Evolutionary conservation across 352 stramenopile species (phyloP).

Genomic region (Globisporangium abappressorium): DNA sequence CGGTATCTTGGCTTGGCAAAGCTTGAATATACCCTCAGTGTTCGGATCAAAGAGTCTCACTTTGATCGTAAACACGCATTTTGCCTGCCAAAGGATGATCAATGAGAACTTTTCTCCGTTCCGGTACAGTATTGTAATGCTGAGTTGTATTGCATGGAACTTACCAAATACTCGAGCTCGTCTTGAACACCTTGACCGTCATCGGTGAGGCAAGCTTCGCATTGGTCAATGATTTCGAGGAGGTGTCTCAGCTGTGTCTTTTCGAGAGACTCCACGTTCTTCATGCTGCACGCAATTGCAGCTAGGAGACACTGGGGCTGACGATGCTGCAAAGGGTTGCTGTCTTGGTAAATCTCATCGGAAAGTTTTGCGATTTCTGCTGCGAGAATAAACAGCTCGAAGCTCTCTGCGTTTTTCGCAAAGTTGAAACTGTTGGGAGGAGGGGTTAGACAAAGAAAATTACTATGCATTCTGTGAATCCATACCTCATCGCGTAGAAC

Average conservation of each 20-base stretch:
- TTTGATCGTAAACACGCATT: conserved; percentile 49
- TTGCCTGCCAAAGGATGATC: conserved; percentile 28
- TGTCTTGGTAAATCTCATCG: conserved; percentile 33
- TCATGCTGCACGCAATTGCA: conserved; percentile 54
- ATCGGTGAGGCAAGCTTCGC: conserved; percentile 21
- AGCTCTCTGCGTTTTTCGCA: conserved; percentile 51
- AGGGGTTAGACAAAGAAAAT: conserved; percentile 3
- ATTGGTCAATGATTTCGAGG: conserved; percentile 41
- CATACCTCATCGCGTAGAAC: conserved; percentile 78
- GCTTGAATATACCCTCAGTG: conserved; percentile 40
- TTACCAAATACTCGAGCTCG: conserved; percentile 21
- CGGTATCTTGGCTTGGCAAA: conserved; percentile 45
- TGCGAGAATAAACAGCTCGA: conserved; percentile 51
- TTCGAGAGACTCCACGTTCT: conserved; percentile 47
- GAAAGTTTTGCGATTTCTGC: conserved; percentile 52
- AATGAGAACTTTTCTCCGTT: not conserved
- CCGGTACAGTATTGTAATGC: not conserved
- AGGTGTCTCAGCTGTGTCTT: conserved; percentile 29
- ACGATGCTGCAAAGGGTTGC: conserved; percentile 33
- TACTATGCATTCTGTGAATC: not conserved
- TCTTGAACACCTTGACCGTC: conserved; percentile 8
- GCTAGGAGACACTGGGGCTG: conserved; percentile 52
- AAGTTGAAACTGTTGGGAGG: conserved; percentile 55
- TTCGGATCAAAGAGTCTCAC: conserved; percentile 59
- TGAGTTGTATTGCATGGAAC: not conserved